A percentile compares a stretch with the other conserved stretches of the same genome.
Conservation (phyloP, 1,284 basidiomycete species). For the Earliella scabrosa region DNA sequence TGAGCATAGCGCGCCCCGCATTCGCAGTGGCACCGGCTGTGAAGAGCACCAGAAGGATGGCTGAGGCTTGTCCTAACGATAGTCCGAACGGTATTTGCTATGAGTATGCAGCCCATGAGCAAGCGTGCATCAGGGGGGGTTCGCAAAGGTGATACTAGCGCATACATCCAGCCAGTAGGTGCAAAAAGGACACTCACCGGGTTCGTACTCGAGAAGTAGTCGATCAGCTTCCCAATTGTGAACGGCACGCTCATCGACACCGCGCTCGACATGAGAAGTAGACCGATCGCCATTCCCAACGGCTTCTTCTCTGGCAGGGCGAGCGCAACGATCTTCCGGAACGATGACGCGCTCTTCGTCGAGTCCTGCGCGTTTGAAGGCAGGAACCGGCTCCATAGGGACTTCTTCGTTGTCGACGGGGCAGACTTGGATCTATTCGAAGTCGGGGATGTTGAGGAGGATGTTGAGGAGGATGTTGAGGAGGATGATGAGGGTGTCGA, state of each 20-base stretch:
- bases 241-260: constrained; percentile 93
- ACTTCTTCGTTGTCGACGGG: constrained; percentile 32
- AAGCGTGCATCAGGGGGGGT: background rate
- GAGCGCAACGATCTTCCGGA: constrained; percentile 76
- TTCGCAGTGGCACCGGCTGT: constrained; percentile 89
- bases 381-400: constrained; percentile 44
- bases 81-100: constrained; percentile 81
- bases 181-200: constrained; percentile 55
- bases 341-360: constrained; percentile 55
- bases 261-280: constrained; percentile 69
- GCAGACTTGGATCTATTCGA: constrained; percentile 3
- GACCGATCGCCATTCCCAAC: constrained; percentile 70
- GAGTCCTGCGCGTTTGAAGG: constrained; percentile 39
- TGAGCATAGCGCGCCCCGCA: constrained; percentile 85
- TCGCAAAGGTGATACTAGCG: no score
- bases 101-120: background rate
- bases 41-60: constrained; percentile 78
- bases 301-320: constrained; percentile 81
- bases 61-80: constrained; percentile 82
- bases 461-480: background rate
- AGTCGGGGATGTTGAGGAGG: background rate
- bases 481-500: background rate
- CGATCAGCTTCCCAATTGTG: constrained; percentile 90
- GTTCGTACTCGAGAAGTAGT: constrained; percentile 80
- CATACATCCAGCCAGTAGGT: constrained; percentile 10